These are phyloP conservation scores for Claviceps quebecensis DNA, from an alignment of 2,329 filamentous ascomycete species.

Conservation along the genomic window DNA sequence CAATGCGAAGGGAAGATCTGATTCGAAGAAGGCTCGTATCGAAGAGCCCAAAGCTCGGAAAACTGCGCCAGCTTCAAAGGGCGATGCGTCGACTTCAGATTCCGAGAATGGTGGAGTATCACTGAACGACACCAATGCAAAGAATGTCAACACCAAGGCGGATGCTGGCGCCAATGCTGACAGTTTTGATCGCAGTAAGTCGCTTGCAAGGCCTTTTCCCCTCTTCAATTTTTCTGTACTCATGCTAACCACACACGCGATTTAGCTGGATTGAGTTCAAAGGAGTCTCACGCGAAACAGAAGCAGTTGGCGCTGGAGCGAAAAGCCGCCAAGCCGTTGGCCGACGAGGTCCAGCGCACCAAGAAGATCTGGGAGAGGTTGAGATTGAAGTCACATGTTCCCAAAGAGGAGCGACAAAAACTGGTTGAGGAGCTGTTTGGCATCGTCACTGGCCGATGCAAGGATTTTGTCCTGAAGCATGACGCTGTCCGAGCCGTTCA, in stretches of 20 bases:
- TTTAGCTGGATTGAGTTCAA: slow-evolving; percentile 35
- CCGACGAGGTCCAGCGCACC: slow-evolving; percentile 72
- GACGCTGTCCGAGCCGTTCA: slow-evolving; percentile 94
- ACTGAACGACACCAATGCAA: slow-evolving; percentile 23
- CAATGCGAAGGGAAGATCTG: slow-evolving; percentile 25
- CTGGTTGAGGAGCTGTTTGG: slow-evolving; percentile 80
- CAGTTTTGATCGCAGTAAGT: slow-evolving; percentile 28
- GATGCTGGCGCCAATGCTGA: slow-evolving; percentile 21
- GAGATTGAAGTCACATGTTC: slow-evolving; percentile 84
- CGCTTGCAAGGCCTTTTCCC: neutral
- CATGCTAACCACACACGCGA: neutral
- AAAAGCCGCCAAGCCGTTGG: slow-evolving; percentile 83
- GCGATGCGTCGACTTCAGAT: slow-evolving; percentile 28
- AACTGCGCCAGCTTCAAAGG: slow-evolving; percentile 16
- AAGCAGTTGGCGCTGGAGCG: slow-evolving; percentile 78
- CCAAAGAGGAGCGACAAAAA: slow-evolving; percentile 73
- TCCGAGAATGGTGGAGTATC: slow-evolving; percentile 37
- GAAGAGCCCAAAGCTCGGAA: slow-evolving; percentile 17
- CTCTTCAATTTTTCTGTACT: no score
- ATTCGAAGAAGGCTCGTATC: slow-evolving; percentile 38
- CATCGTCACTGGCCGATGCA: slow-evolving; percentile 81
- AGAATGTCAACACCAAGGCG: slow-evolving; percentile 17
- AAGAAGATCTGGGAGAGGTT: slow-evolving; percentile 97
- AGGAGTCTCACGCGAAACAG: slow-evolving; percentile 86
- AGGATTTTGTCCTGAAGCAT: slow-evolving; percentile 96